Conservation (phyloP, 139 green algal genomes). For the Coccomyxa sp. region DNA sequence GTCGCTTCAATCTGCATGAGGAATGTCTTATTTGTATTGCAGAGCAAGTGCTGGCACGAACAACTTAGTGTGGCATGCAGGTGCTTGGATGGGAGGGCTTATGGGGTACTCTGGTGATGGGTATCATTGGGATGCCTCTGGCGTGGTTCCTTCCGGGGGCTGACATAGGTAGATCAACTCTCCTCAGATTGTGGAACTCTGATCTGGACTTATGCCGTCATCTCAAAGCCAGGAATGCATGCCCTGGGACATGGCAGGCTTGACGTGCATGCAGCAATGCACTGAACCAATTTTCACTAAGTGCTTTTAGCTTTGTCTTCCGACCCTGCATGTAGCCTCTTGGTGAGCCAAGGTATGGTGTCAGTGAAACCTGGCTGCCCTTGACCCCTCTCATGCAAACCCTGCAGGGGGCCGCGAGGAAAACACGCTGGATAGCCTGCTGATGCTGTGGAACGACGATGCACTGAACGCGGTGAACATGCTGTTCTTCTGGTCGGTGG, state of each 20-base stretch:
- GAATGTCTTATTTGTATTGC: too few relatives aligned
- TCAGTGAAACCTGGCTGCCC: too few relatives aligned
- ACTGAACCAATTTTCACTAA: neutral
- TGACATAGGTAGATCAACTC: neutral
- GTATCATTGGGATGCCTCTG: neutral
- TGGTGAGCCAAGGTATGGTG: neutral
- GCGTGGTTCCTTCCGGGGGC: neutral
- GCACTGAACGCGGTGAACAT: neutral
- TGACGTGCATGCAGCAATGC: too few relatives aligned
- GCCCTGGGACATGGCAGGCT: neutral
- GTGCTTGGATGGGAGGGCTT: slow-evolving; percentile 8
- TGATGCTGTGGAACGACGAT: neutral
- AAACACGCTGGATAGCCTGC: neutral
- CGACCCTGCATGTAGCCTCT: neutral
- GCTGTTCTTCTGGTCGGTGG: slow-evolving; percentile 6
- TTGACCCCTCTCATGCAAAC: neutral
- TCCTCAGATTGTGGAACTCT: neutral
- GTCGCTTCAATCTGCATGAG: neutral
- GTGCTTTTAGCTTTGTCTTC: neutral
- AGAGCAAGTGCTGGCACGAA: neutral
- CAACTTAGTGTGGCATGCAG: neutral
- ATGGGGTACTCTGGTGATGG: slow-evolving; percentile 1
- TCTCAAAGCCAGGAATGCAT: neutral
- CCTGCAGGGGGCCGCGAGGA: slow-evolving; percentile 1
- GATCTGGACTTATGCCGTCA: neutral